Evolutionary conservation across 805 yeast genomes (phyloP), one percentile per base, ranked within the genome.

Genomic region (Myxozyma kluyveri): DNA sequence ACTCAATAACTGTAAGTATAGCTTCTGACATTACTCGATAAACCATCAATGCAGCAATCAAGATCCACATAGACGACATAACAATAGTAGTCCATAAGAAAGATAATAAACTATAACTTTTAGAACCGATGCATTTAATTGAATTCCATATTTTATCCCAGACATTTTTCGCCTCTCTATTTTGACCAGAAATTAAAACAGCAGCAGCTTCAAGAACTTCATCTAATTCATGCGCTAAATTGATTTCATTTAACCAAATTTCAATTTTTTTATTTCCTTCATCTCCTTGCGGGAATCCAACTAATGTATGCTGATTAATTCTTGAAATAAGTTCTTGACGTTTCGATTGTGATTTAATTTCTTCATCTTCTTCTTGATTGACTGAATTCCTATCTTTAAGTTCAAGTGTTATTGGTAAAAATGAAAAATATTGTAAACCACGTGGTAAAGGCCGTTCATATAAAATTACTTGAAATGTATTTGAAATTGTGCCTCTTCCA

Each of bases 351-450:
- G 51, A 48, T 43, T 29, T 49, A 32, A 21, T 54, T 31, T 67
- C 67, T 42, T 64, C 65, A 21, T 54, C 59, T 14, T 64, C 63
- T 14, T 58, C 59, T 31, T 64, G 62, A 14, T 65, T 54, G 2
- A 41, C 37, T 2, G 52, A 37, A 17, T 57, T 42, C 48, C 65
- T 63, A 43, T 68, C 74, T 1, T 72, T 69, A 12, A 76, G 65
- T 14, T 83, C 84, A 7, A 89, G 74, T 2, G 80, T 69, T 2
- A 88, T 85, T 0, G 96, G 95, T n/a, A 75, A 71, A 2, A 83
- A 65, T 0, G 96, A 83, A 58, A 80, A 84, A 65, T 86, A 88
- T 59, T 89, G 96, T 74, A 90, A 75, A 52, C 79, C 76, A 26
- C 74, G 74, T 18, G 84, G 79, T 40, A 78, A 76, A 0, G 97